Conservation (phyloP, 441 rosid genomes). For the Jatropha podagrica region DNA sequence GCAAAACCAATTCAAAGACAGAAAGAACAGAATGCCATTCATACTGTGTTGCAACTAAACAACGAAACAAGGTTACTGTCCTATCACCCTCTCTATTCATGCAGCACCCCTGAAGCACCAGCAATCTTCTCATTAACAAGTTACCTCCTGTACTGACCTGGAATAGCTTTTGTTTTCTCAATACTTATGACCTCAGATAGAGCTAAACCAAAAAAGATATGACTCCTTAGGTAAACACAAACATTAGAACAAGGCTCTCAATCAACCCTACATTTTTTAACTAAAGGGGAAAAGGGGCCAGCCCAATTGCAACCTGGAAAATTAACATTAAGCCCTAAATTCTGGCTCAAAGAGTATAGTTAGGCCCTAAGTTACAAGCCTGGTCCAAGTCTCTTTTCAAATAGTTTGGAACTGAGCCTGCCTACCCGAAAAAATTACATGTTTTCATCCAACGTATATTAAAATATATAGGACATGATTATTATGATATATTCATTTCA, state of each 20-base stretch:
- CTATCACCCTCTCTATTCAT: neutral
- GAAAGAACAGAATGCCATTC: neutral
- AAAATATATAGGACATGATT: neutral
- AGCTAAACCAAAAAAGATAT: too few species aligned
- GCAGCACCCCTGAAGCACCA: neutral
- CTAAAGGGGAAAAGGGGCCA: neutral
- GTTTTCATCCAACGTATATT: neutral
- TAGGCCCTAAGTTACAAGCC: neutral
- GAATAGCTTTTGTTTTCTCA: neutral
- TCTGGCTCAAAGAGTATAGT: neutral
- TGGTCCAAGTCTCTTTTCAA: neutral
- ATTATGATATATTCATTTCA: too few species aligned
- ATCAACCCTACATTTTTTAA: neutral
- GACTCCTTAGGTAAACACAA: neutral
- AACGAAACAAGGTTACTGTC: neutral
- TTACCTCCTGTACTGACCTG: neutral
- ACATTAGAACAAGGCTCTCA: neutral
- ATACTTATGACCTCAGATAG: neutral
- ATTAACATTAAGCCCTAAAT: neutral
- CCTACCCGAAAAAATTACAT: neutral
- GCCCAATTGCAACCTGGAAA: neutral
- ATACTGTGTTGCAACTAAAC: neutral
- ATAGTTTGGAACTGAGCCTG: neutral
- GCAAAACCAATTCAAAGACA: neutral
- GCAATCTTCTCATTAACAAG: neutral